Conservation (phyloP, 2,329 filamentous ascomycete genomes). For the Epichloe aotearoae region DNA sequence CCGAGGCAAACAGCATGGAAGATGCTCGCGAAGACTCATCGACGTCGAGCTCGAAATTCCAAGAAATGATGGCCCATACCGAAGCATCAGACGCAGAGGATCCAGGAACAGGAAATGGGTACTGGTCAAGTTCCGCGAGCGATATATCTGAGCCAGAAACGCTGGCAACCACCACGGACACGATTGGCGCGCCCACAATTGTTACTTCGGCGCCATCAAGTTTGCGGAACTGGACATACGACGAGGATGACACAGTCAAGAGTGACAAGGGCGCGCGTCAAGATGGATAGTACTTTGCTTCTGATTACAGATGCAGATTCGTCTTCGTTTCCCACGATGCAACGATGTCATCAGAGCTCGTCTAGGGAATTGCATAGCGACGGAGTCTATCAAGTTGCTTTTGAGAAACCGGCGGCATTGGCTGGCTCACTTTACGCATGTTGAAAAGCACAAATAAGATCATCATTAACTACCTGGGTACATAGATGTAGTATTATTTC, state of each 20-base stretch:
- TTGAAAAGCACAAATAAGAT: no score
- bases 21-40: slow-evolving; percentile 6
- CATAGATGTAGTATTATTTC: no score
- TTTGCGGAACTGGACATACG: slow-evolving; percentile 1
- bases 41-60: background rate
- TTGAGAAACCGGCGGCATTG: background rate
- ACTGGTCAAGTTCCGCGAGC: slow-evolving; percentile 1
- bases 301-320: background rate
- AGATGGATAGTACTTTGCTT: background rate
- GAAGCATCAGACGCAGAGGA: background rate
- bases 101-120: background rate
- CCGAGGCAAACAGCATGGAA: slow-evolving; percentile 14
- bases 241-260: background rate
- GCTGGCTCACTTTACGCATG: background rate
- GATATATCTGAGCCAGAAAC: slow-evolving; percentile 1
- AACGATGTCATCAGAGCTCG: background rate
- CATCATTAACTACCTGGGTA: no score
- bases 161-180: slow-evolving; percentile 1
- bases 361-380: background rate
- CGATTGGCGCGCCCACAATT: background rate
- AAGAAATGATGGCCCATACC: background rate
- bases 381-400: background rate
- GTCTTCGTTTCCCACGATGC: background rate
- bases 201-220: slow-evolving; percentile 1
- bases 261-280: background rate